Base-by-base conservation (phyloP, 2,329 filamentous ascomycete genomes). In the Acrocalymma vagum region DNA sequence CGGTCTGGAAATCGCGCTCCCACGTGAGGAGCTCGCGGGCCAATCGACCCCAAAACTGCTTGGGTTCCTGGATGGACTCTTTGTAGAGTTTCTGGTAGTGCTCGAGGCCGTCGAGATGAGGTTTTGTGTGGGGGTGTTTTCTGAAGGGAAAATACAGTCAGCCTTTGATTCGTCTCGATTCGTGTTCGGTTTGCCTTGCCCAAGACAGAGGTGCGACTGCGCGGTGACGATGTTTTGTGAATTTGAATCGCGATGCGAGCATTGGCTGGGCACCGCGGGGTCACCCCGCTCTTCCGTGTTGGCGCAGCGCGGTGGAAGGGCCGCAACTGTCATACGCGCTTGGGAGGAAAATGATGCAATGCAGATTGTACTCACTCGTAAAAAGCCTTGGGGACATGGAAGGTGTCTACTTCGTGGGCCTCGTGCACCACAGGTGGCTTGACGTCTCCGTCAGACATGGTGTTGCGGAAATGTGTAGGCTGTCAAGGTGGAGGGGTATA, bases 21-120 rank as follows among this genome's bases (percentile, higher is more conserved):
- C 94, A 99, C 34, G 87, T 86, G 58, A 99, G 82, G 38, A 96
- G 84, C 62, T 97, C 91, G 52, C 91, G 88, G 33, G 92, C 94
- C 70, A 87, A 80, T 54, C 81, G 81, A 48, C 80, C 91, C 92
- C 93, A 99, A 78, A 97, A 99, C 71, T 87, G 85, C 52, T 92
- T 78, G 33, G 94, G 93, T 60, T 94, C 79, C 59, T 86, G 86
- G 69, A 99, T 96, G 31, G 94, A 99, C 76, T 99, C 80, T 63
- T 84, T 82, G 71, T 86, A 86, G 59, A 86, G 74, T 65, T 78
- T 71, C 70, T 83, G 77, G 74, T 86, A 86, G 62, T 85, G 76
- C 45, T 83, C 80, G 31, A 86, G 64, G 56, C 77, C 76, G 52
- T 78, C 75, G 39, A 86, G 59, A 66, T 86, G 82, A 28, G 83